Base-by-base conservation (phyloP, 225 moss, liverwort and hornwort species). In the Pseudoscleropodium purum region DNA sequence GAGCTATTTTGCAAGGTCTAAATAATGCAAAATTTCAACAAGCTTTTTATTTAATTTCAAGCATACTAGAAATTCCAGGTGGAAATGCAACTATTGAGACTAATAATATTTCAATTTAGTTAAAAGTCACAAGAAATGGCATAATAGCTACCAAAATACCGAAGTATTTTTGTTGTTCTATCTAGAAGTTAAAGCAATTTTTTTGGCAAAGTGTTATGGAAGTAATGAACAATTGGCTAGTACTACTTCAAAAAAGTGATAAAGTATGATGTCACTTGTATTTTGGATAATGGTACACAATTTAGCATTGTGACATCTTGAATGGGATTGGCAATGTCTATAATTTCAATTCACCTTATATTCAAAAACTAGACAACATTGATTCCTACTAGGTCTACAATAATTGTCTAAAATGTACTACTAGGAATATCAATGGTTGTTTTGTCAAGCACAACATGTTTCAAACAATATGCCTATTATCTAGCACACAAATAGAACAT, bases 201-300 rank as follows among this genome's bases (percentile, higher is more conserved):
- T 33, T 51, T 23, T 18, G 51, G 20, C 1, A n/a, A 51, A 5
- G 33, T 47, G 6, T 19, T 49, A 75, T 75, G 6, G 33, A 49
- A 5, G 20, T 57, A 57, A 4, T 20, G 57, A 57, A 4, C 2
- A 51, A 0, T 6, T 3, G 2, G 5, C 5, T 0, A 5, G 0
- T 34, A 23, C 21, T 1, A 25, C 77, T 52, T 13, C 23, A 34
- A 34, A 36, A 34, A 23, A 15, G 9, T 5, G 3, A 77, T 21
- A 33, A 34, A 10, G 1, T 33, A 12, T 34, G 3, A 1, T 34
- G 9, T 77, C 14, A 36, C 23, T 13, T 4, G 15, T 52, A 2
- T 3, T 25, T 72, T 72, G 4, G 34, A 4, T 0, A 8, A 5
- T 14, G 9, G 23, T 21, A 76, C 0, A 29, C 34, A 76, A 52